A percentile compares a stretch with the other conserved stretches of the same genome.
Evolutionary conservation across 2,329 filamentous ascomycete genomes (phyloP).

Genomic region (Sporothrix brunneoviolacea): DNA sequence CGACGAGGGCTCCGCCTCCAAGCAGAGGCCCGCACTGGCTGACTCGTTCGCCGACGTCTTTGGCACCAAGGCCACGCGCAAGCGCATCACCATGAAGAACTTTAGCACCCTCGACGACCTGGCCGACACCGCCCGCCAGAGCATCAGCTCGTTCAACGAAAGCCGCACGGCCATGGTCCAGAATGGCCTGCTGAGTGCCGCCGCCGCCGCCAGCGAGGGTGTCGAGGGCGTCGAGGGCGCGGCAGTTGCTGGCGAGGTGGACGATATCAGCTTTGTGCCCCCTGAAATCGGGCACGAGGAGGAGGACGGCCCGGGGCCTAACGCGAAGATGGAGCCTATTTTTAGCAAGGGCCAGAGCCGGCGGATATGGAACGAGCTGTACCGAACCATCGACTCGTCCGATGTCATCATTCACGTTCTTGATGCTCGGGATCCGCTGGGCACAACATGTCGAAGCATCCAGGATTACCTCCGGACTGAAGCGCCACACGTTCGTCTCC

Average conservation of each 20-base stretch:
- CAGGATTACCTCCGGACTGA: constrained; percentile 93
- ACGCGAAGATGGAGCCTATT: constrained; percentile 69
- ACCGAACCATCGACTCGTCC: constrained; percentile 75
- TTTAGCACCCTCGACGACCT: constrained; percentile 75
- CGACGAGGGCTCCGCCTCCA: constrained; percentile 56
- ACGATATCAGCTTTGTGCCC: constrained; percentile 28
- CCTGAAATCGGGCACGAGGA: constrained; percentile 16
- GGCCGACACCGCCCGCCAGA: constrained; percentile 70
- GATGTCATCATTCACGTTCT: constrained; percentile 95
- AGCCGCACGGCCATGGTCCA: constrained; percentile 58
- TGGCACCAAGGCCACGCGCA: constrained; percentile 86
- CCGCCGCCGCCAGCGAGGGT: constrained; percentile 50
- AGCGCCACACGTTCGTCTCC: constrained; percentile 58
- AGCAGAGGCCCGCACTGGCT: constrained; percentile 49
- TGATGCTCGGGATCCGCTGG: constrained; percentile 81
- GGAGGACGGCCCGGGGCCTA: constrained; percentile 34
- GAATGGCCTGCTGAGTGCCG: constrained; percentile 56
- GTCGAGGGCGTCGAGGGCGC: constrained; percentile 33
- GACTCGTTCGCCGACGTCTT: constrained; percentile 75
- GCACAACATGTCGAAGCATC: constrained; percentile 81
- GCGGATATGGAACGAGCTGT: constrained; percentile 90
- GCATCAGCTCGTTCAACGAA: constrained; percentile 75
- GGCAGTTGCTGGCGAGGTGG: no score
- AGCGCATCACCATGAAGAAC: constrained; percentile 64
- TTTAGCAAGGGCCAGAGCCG: constrained; percentile 95